These are phyloP conservation scores for Phalaenopsis hybrid DNA, from an alignment of 116 monocot genomes.

Conservation along the genomic window DNA sequence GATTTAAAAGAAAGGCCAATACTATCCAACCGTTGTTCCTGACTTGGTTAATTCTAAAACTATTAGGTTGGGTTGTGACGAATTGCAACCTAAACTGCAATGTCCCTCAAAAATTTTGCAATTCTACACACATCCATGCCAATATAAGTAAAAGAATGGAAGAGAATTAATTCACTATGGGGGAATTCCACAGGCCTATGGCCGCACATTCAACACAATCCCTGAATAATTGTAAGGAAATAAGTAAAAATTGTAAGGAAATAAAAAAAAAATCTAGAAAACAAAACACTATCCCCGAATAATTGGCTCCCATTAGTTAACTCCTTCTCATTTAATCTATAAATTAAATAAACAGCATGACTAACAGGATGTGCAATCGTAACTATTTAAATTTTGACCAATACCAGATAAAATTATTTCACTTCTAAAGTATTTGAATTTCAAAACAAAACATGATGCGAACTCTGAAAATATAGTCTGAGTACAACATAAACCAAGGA, in stretches of 20 bases:
- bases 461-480: neutral
- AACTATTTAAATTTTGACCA: neutral
- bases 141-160: neutral
- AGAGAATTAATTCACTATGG: neutral
- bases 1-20: too few relatives aligned
- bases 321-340: neutral
- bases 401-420: neutral
- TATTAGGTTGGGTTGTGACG: too few relatives aligned
- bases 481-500: neutral
- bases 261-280: neutral
- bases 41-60: too few relatives aligned
- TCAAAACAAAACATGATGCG: neutral
- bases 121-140: neutral
- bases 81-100: neutral
- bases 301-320: neutral
- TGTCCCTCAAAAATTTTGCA: neutral
- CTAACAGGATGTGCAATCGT: neutral
- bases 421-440: slow-evolving; percentile 4
- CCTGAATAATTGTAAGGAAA: too few relatives aligned
- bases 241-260: neutral
- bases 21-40: too few relatives aligned
- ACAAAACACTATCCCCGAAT: neutral
- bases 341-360: neutral
- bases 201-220: neutral
- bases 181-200: neutral